Conservation (phyloP, 129 eudicot species). For the Logfia minima region DNA sequence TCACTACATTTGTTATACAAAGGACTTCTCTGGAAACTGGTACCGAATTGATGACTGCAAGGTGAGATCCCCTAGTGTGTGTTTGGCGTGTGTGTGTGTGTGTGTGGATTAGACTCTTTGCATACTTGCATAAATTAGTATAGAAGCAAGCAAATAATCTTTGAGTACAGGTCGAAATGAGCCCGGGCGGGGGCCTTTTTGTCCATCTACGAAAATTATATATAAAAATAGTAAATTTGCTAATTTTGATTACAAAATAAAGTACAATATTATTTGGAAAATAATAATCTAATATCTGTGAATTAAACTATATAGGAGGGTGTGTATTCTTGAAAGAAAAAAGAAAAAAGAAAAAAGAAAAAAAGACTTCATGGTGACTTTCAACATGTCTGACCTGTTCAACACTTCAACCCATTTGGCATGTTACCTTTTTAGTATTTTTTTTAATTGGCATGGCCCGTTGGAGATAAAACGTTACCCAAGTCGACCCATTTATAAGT, state of each 20-base stretch:
- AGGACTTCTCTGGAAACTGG: conserved; percentile 85
- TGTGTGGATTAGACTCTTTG: neutral
- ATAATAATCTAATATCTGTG: neutral
- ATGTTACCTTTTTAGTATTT: neutral
- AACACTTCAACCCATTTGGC: neutral
- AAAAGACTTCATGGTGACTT: neutral
- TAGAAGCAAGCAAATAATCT: neutral
- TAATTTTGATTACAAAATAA: neutral
- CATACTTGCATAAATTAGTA: neutral
- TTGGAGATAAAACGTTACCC: neutral
- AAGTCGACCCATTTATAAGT: neutral
- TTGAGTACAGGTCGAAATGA: neutral
- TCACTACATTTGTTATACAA: conserved; percentile 79
- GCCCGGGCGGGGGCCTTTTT: neutral
- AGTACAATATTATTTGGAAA: neutral
- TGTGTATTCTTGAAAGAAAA: neutral
- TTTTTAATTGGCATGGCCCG: neutral
- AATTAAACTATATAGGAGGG: neutral
- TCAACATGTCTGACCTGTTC: neutral
- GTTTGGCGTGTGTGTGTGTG: neutral
- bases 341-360: no score
- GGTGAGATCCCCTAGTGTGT: conserved; percentile 46
- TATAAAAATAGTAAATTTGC: neutral
- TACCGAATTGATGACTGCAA: conserved; percentile 83
- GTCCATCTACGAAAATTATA: neutral